These are phyloP conservation scores for Fonsecaea erecta DNA, from an alignment of 2,329 filamentous ascomycete species.

Conservation along the genomic window DNA sequence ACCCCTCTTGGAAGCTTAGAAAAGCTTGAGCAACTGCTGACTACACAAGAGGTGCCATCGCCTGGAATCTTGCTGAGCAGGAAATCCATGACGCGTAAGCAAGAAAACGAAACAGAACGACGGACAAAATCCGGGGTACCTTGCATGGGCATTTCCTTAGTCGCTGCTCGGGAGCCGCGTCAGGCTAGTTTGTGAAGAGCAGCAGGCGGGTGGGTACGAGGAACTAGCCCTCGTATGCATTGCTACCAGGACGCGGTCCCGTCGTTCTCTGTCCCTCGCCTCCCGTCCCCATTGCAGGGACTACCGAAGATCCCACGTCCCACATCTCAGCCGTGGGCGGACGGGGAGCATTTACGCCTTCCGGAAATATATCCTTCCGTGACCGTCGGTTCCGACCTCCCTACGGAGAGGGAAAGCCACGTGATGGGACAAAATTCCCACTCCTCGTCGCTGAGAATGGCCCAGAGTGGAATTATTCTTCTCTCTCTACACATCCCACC, in stretches of 20 bases:
- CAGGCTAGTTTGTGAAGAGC: neutral
- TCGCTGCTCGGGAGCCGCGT: neutral
- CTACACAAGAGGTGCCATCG: neutral
- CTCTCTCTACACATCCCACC: too few relatives aligned
- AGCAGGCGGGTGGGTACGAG: neutral
- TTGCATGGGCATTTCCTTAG: neutral
- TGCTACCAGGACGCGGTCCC: too few relatives aligned
- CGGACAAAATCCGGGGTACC: neutral
- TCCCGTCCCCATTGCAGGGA: too few relatives aligned
- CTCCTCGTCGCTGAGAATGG: too few relatives aligned
- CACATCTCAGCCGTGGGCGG: too few relatives aligned
- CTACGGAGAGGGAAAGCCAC: neutral
- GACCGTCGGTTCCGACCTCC: neutral
- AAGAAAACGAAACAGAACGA: too few relatives aligned
- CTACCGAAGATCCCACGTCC: too few relatives aligned
- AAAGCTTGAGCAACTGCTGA: slow-evolving; percentile 12
- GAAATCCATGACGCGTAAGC: neutral
- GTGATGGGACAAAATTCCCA: neutral
- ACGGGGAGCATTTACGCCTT: neutral
- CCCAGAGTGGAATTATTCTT: too few relatives aligned
- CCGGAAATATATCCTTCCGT: neutral
- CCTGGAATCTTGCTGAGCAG: neutral
- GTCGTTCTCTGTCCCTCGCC: too few relatives aligned
- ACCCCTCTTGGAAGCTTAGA: slow-evolving; percentile 10
- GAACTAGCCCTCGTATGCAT: too few relatives aligned